Percentiles rank a stretch among this genome's conserved stretches.
These are phyloP conservation scores for Coffea eugenioides DNA, from an alignment of 257 asterid species.

Conservation along the genomic window DNA sequence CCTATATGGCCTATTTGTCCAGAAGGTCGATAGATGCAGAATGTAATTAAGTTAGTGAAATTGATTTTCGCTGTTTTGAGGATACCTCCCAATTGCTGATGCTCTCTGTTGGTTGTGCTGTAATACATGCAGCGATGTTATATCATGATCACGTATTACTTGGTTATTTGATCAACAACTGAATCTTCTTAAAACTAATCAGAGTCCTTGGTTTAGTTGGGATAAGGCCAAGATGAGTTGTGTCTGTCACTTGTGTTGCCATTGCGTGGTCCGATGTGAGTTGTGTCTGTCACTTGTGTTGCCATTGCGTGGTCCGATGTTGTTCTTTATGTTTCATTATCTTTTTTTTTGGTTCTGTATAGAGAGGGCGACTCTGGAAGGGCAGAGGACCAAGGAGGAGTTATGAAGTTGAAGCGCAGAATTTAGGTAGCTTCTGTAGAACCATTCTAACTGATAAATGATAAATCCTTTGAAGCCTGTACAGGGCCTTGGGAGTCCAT, in stretches of 20 bases:
- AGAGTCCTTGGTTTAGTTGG: background rate
- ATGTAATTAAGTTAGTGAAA: background rate
- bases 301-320: background rate
- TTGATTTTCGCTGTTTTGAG: background rate
- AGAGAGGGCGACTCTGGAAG: background rate
- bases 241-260: background rate
- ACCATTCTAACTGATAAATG: too few relatives aligned
- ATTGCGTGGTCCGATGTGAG: background rate
- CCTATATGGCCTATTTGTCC: background rate
- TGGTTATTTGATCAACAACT: background rate
- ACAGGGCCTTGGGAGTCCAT: too few relatives aligned
- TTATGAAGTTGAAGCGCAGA: background rate
- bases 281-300: background rate
- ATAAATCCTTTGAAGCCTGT: too few relatives aligned
- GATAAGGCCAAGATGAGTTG: background rate
- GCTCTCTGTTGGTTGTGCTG: background rate
- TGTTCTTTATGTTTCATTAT: background rate
- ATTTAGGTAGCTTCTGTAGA: too few relatives aligned
- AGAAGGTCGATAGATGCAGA: background rate
- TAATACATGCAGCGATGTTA: background rate
- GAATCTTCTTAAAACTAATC: background rate
- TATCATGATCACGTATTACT: background rate
- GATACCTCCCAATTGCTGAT: background rate
- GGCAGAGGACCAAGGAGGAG: background rate
- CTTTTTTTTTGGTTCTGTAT: background rate